Base-by-base conservation (phyloP, 352 stramenopile species). In the Saprolegnia diclina region DNA sequence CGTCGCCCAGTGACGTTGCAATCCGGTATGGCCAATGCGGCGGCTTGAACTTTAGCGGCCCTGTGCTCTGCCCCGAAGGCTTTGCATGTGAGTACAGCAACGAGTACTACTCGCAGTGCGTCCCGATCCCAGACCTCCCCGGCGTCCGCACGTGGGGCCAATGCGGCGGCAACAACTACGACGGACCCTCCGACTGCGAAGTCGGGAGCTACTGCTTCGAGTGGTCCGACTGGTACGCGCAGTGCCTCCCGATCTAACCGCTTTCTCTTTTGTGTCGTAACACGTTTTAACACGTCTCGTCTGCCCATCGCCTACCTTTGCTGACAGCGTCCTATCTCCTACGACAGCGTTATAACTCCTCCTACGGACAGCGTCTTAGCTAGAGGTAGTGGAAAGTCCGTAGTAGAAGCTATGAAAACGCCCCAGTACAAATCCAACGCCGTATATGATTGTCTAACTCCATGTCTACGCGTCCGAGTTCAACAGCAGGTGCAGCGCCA, bases 1-100 rank as follows among this genome's bases (percentile, higher is more conserved):
- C 29, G 29, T 35, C 29, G 29, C 29, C 24, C 46, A 54, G 24
- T 29, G 46, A 54, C n/a, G 46, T 29, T 5, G n/a, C 46, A 5
- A 54, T 22, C n/a, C 46, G n/a, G 29, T 67, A 67, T 59, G 62
- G 22, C 45, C 50, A 67, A 67, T 67, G 62, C 21, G 62, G 62
- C 18, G 62, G 62, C 10, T 54, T 57, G 16, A 57, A 26, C 18
- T 59, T 26, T 9, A 19, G 11, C 19, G 62, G 62, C 29, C 19
- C 21, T 3, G 22, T 24, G 9, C n/a, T 46, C 6, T 67, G 62
- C 62, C 35, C 55, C 29, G 35, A 67, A 48, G 62, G 62, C 16
- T 67, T 57, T 35, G 53, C 53, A 18, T 67, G 62, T 40, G 5
- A 54, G 14, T 11, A 19, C 1, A n/a, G 19, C 13, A 57, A 57